A percentile compares a stretch with the other conserved stretches of the same genome.
Evolutionary conservation across 2,329 filamentous ascomycete genomes (phyloP).

Genomic region (Colletotrichum lupini): DNA sequence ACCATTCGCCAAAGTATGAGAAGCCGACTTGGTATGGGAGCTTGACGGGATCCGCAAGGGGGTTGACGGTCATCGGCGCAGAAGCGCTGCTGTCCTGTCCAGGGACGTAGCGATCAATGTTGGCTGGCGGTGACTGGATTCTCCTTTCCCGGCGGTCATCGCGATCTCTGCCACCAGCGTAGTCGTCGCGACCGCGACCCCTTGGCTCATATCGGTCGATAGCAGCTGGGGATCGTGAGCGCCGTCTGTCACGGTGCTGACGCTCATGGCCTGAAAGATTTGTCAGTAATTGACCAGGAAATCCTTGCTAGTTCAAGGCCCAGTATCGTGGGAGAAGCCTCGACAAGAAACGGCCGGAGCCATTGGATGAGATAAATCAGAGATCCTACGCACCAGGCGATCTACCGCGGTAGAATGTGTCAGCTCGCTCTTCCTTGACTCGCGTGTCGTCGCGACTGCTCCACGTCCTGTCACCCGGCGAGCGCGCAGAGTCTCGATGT

Average conservation of each 20-base stretch:
- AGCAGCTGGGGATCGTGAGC: slow-evolving; percentile 76
- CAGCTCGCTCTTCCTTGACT: slow-evolving; percentile 63
- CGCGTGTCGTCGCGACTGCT: slow-evolving; percentile 62
- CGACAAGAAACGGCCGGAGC: not conserved
- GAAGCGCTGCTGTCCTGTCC: slow-evolving; percentile 69
- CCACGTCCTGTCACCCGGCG: slow-evolving; percentile 65
- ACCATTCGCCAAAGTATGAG: slow-evolving; percentile 89
- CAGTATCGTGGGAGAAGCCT: not conserved
- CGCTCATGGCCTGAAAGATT: slow-evolving; percentile 63
- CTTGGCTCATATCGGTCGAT: slow-evolving; percentile 84
- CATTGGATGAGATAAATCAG: not conserved
- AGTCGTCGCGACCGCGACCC: slow-evolving; percentile 74
- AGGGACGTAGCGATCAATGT: slow-evolving; percentile 88
- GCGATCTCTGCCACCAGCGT: slow-evolving; percentile 62
- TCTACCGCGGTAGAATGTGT: slow-evolving; percentile 73
- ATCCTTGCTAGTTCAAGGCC: not conserved
- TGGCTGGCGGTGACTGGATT: slow-evolving; percentile 71
- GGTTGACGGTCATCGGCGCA: slow-evolving; percentile 64
- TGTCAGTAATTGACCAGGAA: slow-evolving; percentile 25
- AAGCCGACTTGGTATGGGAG: slow-evolving; percentile 86
- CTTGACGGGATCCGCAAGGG: slow-evolving; percentile 76
- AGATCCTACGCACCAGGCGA: slow-evolving; percentile 72
- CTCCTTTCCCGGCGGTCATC: slow-evolving; percentile 68
- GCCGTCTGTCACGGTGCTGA: slow-evolving; percentile 63
- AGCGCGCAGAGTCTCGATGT: slow-evolving; percentile 65